Evolutionary conservation across 345 rosid genomes (phyloP).

Genomic region (Eucalyptus decipiens): DNA sequence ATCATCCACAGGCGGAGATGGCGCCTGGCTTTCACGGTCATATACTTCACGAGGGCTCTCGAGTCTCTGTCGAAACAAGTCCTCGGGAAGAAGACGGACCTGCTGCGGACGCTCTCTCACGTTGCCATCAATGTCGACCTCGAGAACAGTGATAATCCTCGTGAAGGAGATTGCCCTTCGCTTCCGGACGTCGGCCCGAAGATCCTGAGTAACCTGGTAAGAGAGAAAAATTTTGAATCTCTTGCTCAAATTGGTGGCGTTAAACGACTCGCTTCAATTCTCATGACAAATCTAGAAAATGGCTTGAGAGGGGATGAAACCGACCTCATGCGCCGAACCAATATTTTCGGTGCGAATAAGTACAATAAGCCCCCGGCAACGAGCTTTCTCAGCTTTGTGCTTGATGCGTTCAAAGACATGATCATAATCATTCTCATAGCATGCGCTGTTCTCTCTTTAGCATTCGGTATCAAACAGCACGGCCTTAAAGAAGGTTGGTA

Average conservation of each 20-base stretch:
- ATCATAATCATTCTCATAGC: constrained; percentile 50
- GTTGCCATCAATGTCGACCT: constrained; percentile 9
- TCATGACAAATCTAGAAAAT: constrained; percentile 6
- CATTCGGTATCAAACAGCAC: constrained; percentile 44
- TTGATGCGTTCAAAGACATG: constrained; percentile 40
- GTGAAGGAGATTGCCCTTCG: constrained; percentile 18
- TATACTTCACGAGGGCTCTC: constrained; percentile 19
- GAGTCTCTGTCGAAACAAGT: not conserved
- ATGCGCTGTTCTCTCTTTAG: constrained; percentile 54
- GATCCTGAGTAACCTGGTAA: not conserved
- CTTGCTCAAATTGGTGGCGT: constrained; percentile 22
- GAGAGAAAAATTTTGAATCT: not conserved
- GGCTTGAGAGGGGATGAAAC: constrained; percentile 29
- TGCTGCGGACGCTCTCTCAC: not conserved
- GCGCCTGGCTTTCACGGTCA: constrained; percentile 34
- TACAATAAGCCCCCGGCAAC: constrained; percentile 47
- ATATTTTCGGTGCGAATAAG: constrained; percentile 46
- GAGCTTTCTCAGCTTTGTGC: constrained; percentile 25
- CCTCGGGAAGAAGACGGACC: not conserved
- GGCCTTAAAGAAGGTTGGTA: constrained; percentile 64
- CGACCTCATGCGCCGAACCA: constrained; percentile 17
- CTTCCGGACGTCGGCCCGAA: not conserved
- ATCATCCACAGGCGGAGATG: constrained; percentile 3
- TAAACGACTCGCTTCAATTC: constrained; percentile 15
- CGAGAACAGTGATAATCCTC: constrained; percentile 11